Percentiles rank a stretch among this genome's conserved stretches.
phyloP scores from a whole-genome alignment of 306 rosid genomes.

The Cucumis hystrix region DNA sequence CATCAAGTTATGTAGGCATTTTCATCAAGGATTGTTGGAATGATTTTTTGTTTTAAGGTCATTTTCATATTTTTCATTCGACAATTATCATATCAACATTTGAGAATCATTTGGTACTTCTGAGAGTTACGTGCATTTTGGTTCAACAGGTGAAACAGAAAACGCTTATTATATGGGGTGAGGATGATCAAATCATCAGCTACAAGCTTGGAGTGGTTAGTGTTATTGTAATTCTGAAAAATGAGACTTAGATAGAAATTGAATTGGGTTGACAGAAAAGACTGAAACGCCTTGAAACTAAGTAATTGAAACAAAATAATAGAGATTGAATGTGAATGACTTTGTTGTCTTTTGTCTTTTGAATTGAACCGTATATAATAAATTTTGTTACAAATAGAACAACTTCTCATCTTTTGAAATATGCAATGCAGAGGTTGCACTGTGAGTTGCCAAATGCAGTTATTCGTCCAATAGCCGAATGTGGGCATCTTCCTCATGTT shows the following conservation, averaged over 20 bases:
- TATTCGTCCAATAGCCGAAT: conserved; percentile 55
- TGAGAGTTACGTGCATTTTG: background rate
- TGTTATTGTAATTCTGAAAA: background rate
- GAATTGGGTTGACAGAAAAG: background rate
- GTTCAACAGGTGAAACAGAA: conserved; percentile 66
- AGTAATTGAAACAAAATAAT: background rate
- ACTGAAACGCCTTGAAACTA: background rate
- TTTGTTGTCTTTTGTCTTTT: background rate
- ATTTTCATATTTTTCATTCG: background rate
- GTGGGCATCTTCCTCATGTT: conserved; percentile 89
- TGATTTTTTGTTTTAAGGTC: background rate
- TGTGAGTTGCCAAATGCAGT: conserved; percentile 64
- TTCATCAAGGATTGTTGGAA: background rate
- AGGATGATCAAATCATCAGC: conserved; percentile 69
- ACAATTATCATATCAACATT: background rate
- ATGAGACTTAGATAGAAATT: background rate
- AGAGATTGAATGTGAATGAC: background rate
- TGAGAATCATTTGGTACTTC: background rate
- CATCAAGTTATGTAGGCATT: background rate
- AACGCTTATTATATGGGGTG: conserved; percentile 91
- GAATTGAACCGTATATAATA: background rate
- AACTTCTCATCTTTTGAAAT: background rate
- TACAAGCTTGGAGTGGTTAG: conserved; percentile 83
- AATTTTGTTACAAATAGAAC: background rate
- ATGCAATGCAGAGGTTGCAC: conserved; percentile 56